Base-by-base conservation (phyloP, 2,329 filamentous ascomycete species). In the Didymella arachidicola region DNA sequence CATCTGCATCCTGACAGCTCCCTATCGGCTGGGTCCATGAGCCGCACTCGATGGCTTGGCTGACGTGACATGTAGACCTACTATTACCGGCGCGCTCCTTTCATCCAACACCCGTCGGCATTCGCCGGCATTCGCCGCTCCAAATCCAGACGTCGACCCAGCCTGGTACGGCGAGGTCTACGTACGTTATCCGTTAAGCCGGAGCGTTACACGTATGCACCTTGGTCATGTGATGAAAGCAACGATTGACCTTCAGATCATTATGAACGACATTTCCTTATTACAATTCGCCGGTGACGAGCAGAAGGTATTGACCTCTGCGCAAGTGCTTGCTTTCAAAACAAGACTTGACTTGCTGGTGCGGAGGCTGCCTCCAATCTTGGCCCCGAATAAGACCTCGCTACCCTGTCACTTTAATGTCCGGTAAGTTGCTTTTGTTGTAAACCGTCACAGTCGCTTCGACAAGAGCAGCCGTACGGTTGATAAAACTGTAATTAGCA, bases 151-250 rank as follows among this genome's bases (percentile, higher is more conserved):
- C 25, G 55, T 46, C 27, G 30, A 56, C 11, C 14, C 56, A 22
- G 36, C 57, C 16, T 69, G 67, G 67, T 68, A 69, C 36, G 49
- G 59, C 10, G 62, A 69, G 22, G 47, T 68, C 16, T 57, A 57
- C 16, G 7, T 57, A 42, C 45, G 53, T 45, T 59, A 53, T 52
- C 53, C 34, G 27, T 34, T 51, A 4, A 51, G 47, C 11, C 47
- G 46, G 2, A 57, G 41, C 8, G 16, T 51, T 19, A 52, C 42
- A 19, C 48, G 18, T 22, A 47, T 56, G 43, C 26, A 56, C 25
- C 49, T 63, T 34, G 58, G 54, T 12, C 43, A 59, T 36, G 43
- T 59, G 11, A 50, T 61, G 12, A 61, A 50, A 53, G 59, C 54
- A 2, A 61, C 50, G 14, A 61, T 56, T 38, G 22, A 57, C 16